Evolutionary conservation across 2,329 filamentous ascomycete species (phyloP), one percentile per base, ranked within the genome.

Genomic region (Colletotrichum orchidophilum): DNA sequence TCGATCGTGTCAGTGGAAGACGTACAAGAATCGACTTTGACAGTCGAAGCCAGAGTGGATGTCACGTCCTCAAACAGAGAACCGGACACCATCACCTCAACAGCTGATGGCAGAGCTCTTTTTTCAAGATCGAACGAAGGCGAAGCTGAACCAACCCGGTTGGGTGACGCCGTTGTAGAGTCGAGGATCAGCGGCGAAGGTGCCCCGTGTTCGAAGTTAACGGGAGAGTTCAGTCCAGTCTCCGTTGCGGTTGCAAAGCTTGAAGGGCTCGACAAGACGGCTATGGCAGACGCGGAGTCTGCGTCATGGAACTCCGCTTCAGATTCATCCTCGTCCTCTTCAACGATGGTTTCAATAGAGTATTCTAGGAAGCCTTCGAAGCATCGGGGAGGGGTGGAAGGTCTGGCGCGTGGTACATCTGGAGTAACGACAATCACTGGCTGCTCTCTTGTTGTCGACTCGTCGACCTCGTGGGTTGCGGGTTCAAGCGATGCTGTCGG

Each of bases 281-380:
- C 52, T 6, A 62, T 7, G 26, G 46, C 58, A 18, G 58, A 55
- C 6, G 66, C 50, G 5, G 68, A 71, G 13, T 53, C 53, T 18
- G 59, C 69, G 31, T 71, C 69, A 54, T 71, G 69, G 33, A 63
- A 71, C 12, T 71, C 69, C 1, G 35, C 50, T 9, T 70, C 67
- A 13, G 67, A 70, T 5, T 63, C 58, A 6, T 71, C 64, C 57
- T 71, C 69, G 27, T 68, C 69, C 52, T 69, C 64, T 26, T 71
- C 69, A 13, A 60, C 54, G 13, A 71, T 71, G 18, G 53, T 59
- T 31, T 71, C 69, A 35, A 69, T 59, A 18, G 58, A 29, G 42
- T 68, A 71, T 52, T 71, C 69, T 35, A 71, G 31, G 53, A 59
- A 71, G 1, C 69, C 69, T 35, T 71, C 69, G 21, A 69, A 54